phyloP scores from a whole-genome alignment of 306 rosid genomes.

The Fragaria ananassa region DNA sequence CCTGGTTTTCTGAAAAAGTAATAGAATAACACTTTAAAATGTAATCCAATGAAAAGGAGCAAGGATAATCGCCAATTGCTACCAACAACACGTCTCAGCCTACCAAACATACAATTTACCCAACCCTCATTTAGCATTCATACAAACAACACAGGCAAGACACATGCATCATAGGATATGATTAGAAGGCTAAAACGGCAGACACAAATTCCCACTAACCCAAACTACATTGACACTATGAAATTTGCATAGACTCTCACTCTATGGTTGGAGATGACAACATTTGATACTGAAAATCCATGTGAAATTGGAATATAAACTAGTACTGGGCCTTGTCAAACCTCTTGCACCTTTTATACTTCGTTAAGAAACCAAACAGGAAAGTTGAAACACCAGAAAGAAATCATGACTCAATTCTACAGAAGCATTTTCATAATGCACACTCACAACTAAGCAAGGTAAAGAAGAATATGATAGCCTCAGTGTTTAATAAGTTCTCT shows the following conservation, averaged over 20 bases:
- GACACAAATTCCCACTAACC: neutral
- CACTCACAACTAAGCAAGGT: neutral
- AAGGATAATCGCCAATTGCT: neutral
- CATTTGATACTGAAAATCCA: neutral
- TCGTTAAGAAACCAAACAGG: neutral
- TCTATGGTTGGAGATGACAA: neutral
- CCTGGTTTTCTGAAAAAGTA: constrained; percentile 27
- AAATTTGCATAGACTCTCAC: neutral
- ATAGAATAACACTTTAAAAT: constrained; percentile 7
- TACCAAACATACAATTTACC: neutral
- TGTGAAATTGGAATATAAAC: neutral
- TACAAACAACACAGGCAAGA: neutral
- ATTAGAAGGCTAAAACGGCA: neutral
- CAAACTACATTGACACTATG: neutral
- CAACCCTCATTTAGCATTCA: neutral
- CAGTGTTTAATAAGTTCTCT: neutral
- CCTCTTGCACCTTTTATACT: neutral
- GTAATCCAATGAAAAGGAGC: neutral
- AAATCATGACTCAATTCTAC: neutral
- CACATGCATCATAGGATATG: neutral
- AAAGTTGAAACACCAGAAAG: neutral
- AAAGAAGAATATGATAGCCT: neutral
- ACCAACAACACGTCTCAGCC: neutral
- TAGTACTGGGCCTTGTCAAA: neutral
- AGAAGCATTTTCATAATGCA: constrained; percentile 1